phyloP scores from a whole-genome alignment of 163 green algal species.

The Chlorella variabilis region DNA sequence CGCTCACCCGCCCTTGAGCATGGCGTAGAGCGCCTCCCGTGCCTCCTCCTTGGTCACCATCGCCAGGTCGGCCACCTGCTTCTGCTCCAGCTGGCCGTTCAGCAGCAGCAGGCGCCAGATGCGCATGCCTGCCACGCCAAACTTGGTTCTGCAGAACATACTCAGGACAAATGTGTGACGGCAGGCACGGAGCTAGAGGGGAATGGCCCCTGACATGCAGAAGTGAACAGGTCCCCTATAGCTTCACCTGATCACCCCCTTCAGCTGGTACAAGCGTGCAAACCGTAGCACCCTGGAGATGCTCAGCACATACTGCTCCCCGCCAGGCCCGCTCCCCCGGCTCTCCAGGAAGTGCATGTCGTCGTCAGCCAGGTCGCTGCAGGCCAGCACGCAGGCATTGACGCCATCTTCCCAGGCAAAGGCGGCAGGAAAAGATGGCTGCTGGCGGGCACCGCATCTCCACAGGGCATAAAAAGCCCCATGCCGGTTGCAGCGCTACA shows the following conservation, averaged over 20 bases:
- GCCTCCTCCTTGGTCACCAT: conserved; percentile 82
- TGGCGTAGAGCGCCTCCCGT: conserved; percentile 82
- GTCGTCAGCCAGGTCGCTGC: conserved; percentile 28
- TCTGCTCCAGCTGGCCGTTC: conserved; percentile 82
- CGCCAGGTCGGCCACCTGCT: conserved; percentile 76
- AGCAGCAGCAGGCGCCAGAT: conserved; percentile 77
- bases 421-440: too few relatives aligned
- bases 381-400: too few relatives aligned
- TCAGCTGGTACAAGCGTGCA: conserved; percentile 57
- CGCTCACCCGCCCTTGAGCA: conserved; percentile 75
- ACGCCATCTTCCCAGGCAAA: too few relatives aligned
- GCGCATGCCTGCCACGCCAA: conserved; percentile 64
- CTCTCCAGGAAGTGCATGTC: conserved; percentile 2
- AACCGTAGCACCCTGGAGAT: conserved; percentile 39
- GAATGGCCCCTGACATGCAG: too few relatives aligned
- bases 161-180: too few relatives aligned
- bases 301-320: conserved; percentile 53
- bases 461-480: too few relatives aligned
- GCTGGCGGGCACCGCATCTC: too few relatives aligned
- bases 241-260: conserved; percentile 42
- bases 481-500: too few relatives aligned
- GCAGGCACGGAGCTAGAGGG: too few relatives aligned
- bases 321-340: conserved; percentile 29
- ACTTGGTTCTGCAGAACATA: conserved; percentile 44
- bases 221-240: background rate